These are phyloP conservation scores for Reticulascus tulasneorum DNA, from an alignment of 2,329 filamentous ascomycete genomes.

Conservation along the genomic window DNA sequence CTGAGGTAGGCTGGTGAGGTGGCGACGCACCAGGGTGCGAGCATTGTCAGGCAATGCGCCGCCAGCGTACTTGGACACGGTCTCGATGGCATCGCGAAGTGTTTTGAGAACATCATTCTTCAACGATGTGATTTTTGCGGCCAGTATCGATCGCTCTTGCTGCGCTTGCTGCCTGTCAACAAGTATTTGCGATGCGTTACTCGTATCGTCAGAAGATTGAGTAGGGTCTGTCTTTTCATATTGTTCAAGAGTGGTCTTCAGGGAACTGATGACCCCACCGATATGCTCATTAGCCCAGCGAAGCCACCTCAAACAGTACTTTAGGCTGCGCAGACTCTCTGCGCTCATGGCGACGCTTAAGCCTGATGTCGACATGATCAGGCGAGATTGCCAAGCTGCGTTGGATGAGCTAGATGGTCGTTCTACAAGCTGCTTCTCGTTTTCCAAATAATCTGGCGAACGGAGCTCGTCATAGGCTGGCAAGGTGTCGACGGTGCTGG, in stretches of 20 bases:
- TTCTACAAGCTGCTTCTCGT: constrained; percentile 27
- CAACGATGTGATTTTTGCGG: constrained; percentile 62
- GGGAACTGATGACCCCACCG: constrained; percentile 65
- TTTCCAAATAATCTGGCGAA: constrained; percentile 71
- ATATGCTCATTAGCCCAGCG: constrained; percentile 80
- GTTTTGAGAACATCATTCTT: constrained; percentile 71
- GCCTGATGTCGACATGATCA: constrained; percentile 87
- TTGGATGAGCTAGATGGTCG: constrained; percentile 19
- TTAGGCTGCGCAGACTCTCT: constrained; percentile 77
- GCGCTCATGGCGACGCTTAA: constrained; percentile 89
- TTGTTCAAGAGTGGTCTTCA: constrained; percentile 74
- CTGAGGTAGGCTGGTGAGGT: constrained; percentile 79
- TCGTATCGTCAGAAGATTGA: no score
- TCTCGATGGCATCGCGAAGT: constrained; percentile 75
- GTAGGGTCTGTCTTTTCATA: constrained; percentile 61
- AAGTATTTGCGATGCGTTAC: constrained; percentile 21
- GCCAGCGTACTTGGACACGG: constrained; percentile 87
- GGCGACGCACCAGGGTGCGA: constrained; percentile 72
- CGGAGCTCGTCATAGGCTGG: constrained; percentile 80
- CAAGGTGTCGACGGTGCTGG: constrained; percentile 68
- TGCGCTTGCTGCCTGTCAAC: constrained; percentile 18
- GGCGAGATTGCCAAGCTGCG: constrained; percentile 68
- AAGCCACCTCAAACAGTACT: constrained; percentile 78
- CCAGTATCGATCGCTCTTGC: constrained; percentile 44
- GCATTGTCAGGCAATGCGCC: constrained; percentile 89